Conservation (phyloP, 140 eudicot genomes). For the Flaveria floridana region DNA sequence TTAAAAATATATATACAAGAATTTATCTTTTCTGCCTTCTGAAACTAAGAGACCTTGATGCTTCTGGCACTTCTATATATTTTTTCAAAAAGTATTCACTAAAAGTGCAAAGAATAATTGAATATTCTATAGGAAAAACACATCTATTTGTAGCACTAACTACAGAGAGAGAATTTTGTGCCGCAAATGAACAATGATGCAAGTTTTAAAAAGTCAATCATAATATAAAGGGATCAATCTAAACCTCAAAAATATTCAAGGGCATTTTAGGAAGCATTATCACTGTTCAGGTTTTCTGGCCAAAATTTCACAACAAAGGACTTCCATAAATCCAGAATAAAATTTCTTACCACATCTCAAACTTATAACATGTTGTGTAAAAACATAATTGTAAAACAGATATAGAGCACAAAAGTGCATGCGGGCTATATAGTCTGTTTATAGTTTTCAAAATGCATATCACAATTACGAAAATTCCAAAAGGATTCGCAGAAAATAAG, state of each 20-base stretch:
- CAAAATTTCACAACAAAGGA: conserved; percentile 10
- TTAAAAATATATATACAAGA: neutral
- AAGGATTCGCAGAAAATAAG: neutral
- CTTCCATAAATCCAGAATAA: conserved; percentile 1
- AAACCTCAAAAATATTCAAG: conserved; percentile 25
- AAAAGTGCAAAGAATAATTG: conserved; percentile 25
- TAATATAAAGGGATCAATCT: conserved; percentile 27
- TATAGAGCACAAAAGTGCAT: neutral
- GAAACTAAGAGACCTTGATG: conserved; percentile 23
- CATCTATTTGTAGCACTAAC: conserved; percentile 28
- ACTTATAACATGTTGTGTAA: conserved; percentile 11
- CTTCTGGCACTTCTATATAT: neutral
- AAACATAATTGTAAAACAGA: neutral
- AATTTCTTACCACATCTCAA: conserved; percentile 6
- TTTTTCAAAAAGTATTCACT: neutral
- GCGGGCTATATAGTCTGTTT: neutral
- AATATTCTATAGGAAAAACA: conserved; percentile 29
- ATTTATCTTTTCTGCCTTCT: conserved; percentile 12
- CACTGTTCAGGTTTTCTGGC: conserved; percentile 16
- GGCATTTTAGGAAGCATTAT: conserved; percentile 24
- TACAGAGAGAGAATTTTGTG: conserved; percentile 26
- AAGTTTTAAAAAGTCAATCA: conserved; percentile 33
- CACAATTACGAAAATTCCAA: neutral
- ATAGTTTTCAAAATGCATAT: neutral
- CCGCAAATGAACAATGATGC: conserved; percentile 43